These are phyloP conservation scores for Pyrrhoderma noxium DNA, from an alignment of 1,284 basidiomycete species.

Conservation along the genomic window DNA sequence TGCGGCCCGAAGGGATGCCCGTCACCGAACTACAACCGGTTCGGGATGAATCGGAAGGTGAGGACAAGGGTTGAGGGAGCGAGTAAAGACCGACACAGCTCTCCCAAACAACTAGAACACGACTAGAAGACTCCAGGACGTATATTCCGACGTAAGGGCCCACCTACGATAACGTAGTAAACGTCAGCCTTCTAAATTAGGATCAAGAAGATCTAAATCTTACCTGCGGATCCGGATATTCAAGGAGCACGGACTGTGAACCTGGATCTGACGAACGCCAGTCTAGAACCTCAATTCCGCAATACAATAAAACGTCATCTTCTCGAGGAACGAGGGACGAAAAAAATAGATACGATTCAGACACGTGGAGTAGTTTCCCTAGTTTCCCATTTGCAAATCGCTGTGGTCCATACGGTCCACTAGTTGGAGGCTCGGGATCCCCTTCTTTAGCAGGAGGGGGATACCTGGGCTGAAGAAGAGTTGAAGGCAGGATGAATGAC, in stretches of 20 bases:
- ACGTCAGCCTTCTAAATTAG: neutral
- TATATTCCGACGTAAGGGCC: slow-evolving; percentile 9
- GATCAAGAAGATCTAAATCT: neutral
- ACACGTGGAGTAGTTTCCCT: slow-evolving; percentile 9
- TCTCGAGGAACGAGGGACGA: slow-evolving; percentile 7
- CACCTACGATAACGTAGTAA: slow-evolving; percentile 1
- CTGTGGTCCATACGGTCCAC: slow-evolving; percentile 7
- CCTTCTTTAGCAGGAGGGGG: neutral
- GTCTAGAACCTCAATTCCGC: slow-evolving; percentile 13
- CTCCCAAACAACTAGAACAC: slow-evolving; percentile 13
- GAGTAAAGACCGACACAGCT: slow-evolving; percentile 13
- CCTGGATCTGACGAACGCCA: neutral
- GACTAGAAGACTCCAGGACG: slow-evolving; percentile 6
- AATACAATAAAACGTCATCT: slow-evolving; percentile 1
- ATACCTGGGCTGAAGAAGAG: slow-evolving; percentile 2
- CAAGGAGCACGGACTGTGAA: slow-evolving; percentile 8
- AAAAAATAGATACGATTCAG: slow-evolving; percentile 7
- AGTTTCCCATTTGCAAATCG: slow-evolving; percentile 8
- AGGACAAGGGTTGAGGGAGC: neutral
- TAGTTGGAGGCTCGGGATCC: neutral
- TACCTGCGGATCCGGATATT: slow-evolving; percentile 14
- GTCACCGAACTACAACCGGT: neutral
- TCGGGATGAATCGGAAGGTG: slow-evolving; percentile 9
- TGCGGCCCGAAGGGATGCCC: neutral
- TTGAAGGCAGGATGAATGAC: neutral